phyloP scores from a whole-genome alignment of 2,329 filamentous ascomycete species.

The Aspergillus bombycis region DNA sequence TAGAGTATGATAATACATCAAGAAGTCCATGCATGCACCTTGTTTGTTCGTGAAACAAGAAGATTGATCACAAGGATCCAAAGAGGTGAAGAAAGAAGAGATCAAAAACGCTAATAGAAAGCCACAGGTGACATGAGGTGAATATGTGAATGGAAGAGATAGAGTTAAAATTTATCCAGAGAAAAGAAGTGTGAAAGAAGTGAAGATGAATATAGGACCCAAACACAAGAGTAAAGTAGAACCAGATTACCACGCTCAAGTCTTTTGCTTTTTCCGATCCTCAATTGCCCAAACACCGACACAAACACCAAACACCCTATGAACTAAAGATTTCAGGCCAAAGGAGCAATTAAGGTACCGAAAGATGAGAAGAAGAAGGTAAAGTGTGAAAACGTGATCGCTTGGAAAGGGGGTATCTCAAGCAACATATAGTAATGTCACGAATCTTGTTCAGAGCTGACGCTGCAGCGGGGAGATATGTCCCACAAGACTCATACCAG shows the following conservation, averaged over 20 bases:
- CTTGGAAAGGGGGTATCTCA: slow-evolving; percentile 8
- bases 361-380: not conserved
- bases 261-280: slow-evolving; percentile 6
- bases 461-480: not conserved
- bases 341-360: not conserved
- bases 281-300: slow-evolving; percentile 3
- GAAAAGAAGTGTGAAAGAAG: slow-evolving; percentile 1
- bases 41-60: slow-evolving; percentile 1
- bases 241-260: slow-evolving; percentile 2
- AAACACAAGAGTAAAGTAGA: not conserved
- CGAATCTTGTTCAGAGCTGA: not conserved
- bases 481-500: not conserved
- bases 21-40: not conserved
- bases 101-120: not conserved
- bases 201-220: not conserved
- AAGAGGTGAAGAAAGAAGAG: not conserved
- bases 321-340: not conserved
- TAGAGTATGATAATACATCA: not conserved
- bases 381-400: not conserved
- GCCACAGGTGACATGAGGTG: not conserved
- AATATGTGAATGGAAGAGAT: slow-evolving; percentile 4
- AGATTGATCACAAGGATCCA: not conserved
- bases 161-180: slow-evolving; percentile 6
- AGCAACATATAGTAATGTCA: slow-evolving; percentile 4
- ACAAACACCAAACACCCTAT: slow-evolving; percentile 7